These are phyloP conservation scores for Termitomyces sp. DNA, from an alignment of 768 basidiomycete genomes.

Conservation along the genomic window DNA sequence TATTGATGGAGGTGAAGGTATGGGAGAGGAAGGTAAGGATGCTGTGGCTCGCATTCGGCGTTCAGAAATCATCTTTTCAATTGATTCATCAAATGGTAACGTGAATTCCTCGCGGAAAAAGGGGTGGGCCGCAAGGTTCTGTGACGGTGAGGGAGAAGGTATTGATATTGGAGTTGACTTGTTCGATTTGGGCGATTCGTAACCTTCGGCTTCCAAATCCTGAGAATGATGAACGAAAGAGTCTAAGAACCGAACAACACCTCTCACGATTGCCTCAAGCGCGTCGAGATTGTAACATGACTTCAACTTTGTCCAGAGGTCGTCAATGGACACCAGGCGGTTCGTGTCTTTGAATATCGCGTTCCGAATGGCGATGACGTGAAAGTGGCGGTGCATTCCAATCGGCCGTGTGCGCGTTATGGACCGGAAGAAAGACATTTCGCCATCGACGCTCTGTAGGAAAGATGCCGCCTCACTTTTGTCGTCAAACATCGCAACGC, in stretches of 20 bases:
- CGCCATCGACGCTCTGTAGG: conserved; percentile 75
- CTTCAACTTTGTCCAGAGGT: conserved; percentile 74
- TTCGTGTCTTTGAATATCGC: conserved; percentile 73
- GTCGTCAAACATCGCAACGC: conserved; percentile 20
- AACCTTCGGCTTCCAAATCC: conserved; percentile 43
- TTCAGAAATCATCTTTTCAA: conserved; percentile 58
- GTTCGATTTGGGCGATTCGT: conserved; percentile 43
- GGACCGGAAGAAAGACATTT: conserved; percentile 83
- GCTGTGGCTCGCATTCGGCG: conserved; percentile 66
- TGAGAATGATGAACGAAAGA: conserved; percentile 21
- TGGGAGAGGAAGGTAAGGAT: conserved; percentile 62
- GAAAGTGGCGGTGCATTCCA: conserved; percentile 81
- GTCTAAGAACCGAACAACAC: conserved; percentile 7
- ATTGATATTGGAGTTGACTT: conserved; percentile 48
- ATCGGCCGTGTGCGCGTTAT: conserved; percentile 81
- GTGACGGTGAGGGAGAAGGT: conserved; percentile 66
- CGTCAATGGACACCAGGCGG: conserved; percentile 53
- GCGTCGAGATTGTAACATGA: conserved; percentile 74
- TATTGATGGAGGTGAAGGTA: conserved; percentile 37
- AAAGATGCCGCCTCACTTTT: conserved; percentile 33
- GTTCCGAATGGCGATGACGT: conserved; percentile 72
- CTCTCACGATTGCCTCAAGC: conserved; percentile 66
- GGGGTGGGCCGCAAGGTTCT: conserved; percentile 67
- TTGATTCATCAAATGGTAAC: conserved; percentile 56
- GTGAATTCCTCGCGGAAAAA: conserved; percentile 73